Evolutionary conservation across 1,139 yeast genomes (phyloP), one percentile per base, ranked within the genome.

Genomic region (Meyerozyma carpophila): DNA sequence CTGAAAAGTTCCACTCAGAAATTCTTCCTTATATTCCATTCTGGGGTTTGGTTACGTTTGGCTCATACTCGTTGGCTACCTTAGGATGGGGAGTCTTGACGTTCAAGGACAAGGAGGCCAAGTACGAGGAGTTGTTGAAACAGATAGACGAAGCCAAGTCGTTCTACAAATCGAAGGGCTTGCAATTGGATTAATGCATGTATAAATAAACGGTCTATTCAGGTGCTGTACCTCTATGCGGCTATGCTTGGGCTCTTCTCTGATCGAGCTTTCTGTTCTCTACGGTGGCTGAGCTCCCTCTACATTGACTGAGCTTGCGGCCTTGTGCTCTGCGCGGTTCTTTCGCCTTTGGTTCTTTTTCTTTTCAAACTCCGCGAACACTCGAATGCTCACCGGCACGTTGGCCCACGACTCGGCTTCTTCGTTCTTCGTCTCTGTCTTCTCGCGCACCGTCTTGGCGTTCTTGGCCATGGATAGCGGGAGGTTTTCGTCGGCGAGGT

Each of bases 301-400:
- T n/a, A n/a, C n/a, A n/a, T n/a, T n/a, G n/a, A n/a, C n/a, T n/a
- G n/a, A n/a, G n/a, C n/a, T n/a, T n/a, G n/a, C n/a, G n/a, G n/a
- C n/a, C 18, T n/a, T 14, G n/a, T 2, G 8, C 13, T 13, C 13
- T n/a, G 2, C n/a, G 2, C n/a, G 29, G 29, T 27, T 7, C 13
- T 27, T 27, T 3, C 29, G 29, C 29, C 7, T 27, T 41, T 41
- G 46, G 46, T 44, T 48, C 57, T 84, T 66, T 55, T 70, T 72
- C 66, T 81, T 79, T 62, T 91, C 97, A 43, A 88, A 79, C 55
- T 85, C 85, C 4, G 95, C 89, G 68, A 91, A 91, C 3, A 81
- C 96, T 47, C 79, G 75, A 50, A 91, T 82, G 29, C 86, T 81
- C 11, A 84, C 73, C 11, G 95, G 95, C 39, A 89, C 82, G 42